Base-by-base conservation (phyloP, 768 basidiomycete species). In the Kwoniella shandongensis region DNA sequence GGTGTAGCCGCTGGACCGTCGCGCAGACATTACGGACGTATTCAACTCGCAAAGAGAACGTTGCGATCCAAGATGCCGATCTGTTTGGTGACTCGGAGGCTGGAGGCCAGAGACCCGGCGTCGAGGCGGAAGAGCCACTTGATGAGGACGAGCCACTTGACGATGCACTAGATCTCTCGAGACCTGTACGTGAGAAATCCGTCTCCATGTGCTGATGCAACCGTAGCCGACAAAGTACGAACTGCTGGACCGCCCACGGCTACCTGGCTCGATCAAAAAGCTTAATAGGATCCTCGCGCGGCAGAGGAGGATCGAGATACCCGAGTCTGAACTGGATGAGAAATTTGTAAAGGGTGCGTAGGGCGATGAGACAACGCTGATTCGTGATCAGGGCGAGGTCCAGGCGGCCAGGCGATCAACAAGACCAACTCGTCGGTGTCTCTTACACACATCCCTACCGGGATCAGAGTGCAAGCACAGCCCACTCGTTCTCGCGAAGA, bases 401-500 rank as follows among this genome's bases (percentile, higher is more conserved):
- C 91, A 60, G 92, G 92, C 26, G 92, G 92, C n/a, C 92, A 97
- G 81, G 91, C 90, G 25, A 86, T 94, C 73, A 94, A 97, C 81
- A 97, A 96, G 79, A 91, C 89, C 58, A 83, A 80, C 86, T 92
- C 77, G 8, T 72, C 68, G 12, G 91, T 94, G 25, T 90, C 91
- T 71, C 80, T 97, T 26, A 78, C 90, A 38, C 92, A 97, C 74
- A 87, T 85, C 65, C 91, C 92, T 1, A 90, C 89, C 18, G 89
- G 91, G 4, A 81, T 93, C 48, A 85, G 92, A 36, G 88, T 94
- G 13, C 79, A 84, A 3, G 91, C 89, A 70, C 92, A 97, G 76
- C 85, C 89, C 69, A 92, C 91, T 5, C 86, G 92, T 42, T 92
- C 90, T 2, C 78, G 92, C 44, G 79, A 83, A 27, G 81, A 85